A percentile compares a stretch with the other conserved stretches of the same genome.
Evolutionary conservation across 2,329 filamentous ascomycete species (phyloP).

Genomic region (Cryphonectria naterciae): DNA sequence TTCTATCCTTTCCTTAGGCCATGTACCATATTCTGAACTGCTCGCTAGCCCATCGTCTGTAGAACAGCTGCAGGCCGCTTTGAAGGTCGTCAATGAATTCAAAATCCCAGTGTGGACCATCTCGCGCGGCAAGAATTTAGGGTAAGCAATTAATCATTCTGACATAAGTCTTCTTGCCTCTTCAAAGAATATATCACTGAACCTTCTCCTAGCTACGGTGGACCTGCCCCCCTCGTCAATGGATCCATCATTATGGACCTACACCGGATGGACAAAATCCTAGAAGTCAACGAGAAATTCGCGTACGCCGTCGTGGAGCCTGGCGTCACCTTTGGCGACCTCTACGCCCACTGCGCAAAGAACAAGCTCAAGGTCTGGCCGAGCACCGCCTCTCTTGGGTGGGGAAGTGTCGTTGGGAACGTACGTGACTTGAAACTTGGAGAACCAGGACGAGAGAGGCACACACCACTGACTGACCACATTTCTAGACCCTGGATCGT

Average conservation of each 20-base stretch:
- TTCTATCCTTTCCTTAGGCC: not conserved
- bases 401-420: constrained; percentile 55
- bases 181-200: not conserved
- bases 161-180: not conserved
- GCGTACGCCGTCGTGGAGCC: constrained; percentile 51
- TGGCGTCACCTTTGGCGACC: constrained; percentile 51
- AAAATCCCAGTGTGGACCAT: constrained; percentile 40
- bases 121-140: constrained; percentile 48
- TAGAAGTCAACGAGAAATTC: constrained; percentile 49
- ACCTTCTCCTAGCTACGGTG: constrained; percentile 47
- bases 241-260: constrained; percentile 52
- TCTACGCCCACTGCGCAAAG: constrained; percentile 47
- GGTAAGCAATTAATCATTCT: constrained; percentile 34
- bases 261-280: constrained; percentile 48
- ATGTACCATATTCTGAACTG: not conserved
- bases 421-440: constrained; percentile 32
- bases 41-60: constrained; percentile 38
- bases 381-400: constrained; percentile 52
- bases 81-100: constrained; percentile 41
- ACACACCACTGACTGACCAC: constrained; percentile 29
- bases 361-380: constrained; percentile 50
- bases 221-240: constrained; percentile 50
- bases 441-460: no score
- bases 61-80: constrained; percentile 38
- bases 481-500: constrained; percentile 44